Evolutionary conservation across 345 rosid genomes (phyloP).

Genomic region (Arabis hirsuta): DNA sequence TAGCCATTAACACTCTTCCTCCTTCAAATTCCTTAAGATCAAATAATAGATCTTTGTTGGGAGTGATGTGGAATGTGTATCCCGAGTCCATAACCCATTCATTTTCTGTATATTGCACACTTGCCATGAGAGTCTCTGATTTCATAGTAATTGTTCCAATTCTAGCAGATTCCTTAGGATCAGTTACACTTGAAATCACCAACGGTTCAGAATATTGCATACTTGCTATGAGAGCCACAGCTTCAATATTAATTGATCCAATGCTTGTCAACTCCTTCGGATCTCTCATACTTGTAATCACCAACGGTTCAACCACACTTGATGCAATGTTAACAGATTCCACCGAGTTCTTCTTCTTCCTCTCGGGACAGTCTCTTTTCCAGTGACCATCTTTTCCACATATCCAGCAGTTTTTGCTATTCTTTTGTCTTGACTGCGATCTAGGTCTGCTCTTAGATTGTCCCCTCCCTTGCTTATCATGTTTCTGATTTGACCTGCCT

Average conservation of each 20-base stretch:
- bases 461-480: neutral
- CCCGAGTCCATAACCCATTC: neutral
- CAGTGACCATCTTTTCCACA: neutral
- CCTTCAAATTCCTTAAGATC: neutral
- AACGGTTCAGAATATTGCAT: no score
- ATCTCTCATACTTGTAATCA: no score
- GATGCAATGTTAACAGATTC: no score
- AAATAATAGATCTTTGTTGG: neutral
- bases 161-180: no score
- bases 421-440: neutral
- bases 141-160: no score
- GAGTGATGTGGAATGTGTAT: neutral
- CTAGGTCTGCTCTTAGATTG: neutral
- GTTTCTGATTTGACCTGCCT: neutral
- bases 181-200: no score
- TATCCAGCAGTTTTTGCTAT: neutral
- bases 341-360: no score
- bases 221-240: neutral
- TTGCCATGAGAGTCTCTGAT: no score
- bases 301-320: no score
- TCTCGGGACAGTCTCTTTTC: neutral
- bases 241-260: no score
- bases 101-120: neutral
- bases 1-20: neutral
- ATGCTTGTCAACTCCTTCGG: no score